Evolutionary conservation across 441 rosid genomes (phyloP).

Genomic region (Gossypium lobatum): DNA sequence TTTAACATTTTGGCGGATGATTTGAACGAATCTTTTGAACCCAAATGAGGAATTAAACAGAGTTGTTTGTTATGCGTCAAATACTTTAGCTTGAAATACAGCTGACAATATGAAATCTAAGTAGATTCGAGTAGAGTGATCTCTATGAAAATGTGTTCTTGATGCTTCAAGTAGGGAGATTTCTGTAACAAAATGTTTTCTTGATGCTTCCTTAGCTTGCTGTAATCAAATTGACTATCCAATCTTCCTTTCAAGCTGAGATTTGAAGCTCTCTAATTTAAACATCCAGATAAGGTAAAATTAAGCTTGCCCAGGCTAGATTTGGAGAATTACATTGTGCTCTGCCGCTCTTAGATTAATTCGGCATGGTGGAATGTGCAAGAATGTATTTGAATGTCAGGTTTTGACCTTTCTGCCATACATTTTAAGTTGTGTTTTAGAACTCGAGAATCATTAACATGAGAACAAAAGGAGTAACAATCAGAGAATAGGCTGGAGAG

Average conservation of each 20-base stretch:
- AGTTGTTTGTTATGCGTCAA: neutral
- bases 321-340: neutral
- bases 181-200: neutral
- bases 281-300: neutral
- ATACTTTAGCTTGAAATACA: constrained; percentile 1
- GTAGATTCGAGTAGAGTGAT: neutral
- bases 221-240: neutral
- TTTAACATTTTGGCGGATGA: neutral
- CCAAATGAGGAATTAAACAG: neutral
- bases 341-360: neutral
- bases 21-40: neutral
- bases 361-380: neutral
- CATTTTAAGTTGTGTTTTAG: neutral
- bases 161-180: constrained; percentile 5
- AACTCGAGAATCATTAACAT: neutral
- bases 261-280: constrained; percentile 2
- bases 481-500: neutral
- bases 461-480: neutral
- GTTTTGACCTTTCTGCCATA: neutral
- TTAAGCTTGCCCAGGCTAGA: neutral
- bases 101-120: neutral
- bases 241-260: neutral
- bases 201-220: neutral
- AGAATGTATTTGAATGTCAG: neutral
- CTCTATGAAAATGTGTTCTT: neutral